phyloP scores from a whole-genome alignment of 257 asterid genomes.

The Apocynum venetum region DNA sequence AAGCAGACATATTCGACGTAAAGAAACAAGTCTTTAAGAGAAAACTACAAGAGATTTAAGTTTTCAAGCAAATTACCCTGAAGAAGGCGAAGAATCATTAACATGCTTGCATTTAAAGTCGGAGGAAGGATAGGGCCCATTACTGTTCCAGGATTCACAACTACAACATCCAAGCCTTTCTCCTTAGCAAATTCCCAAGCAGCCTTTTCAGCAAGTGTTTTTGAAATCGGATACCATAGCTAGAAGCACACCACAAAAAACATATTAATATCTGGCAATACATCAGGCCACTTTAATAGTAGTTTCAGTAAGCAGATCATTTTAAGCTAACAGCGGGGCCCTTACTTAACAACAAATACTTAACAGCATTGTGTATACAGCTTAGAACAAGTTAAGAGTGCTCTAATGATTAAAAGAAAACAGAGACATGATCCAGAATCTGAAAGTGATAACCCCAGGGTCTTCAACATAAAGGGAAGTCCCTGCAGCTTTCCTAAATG shows the following conservation, averaged over 20 bases:
- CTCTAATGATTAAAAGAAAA: neutral
- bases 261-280: conserved; percentile 13
- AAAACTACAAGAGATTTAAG: neutral
- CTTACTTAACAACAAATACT: neutral
- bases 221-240: conserved; percentile 92
- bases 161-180: conserved; percentile 69
- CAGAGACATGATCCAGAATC: neutral
- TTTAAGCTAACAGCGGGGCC: neutral
- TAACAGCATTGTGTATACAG: neutral
- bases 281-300: neutral
- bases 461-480: neutral
- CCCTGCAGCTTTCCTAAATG: neutral
- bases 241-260: conserved; percentile 22
- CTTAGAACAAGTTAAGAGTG: neutral
- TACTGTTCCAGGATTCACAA: conserved; percentile 83
- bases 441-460: neutral
- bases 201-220: conserved; percentile 81
- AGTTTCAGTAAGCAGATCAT: neutral
- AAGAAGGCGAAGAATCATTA: conserved; percentile 64
- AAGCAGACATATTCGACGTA: neutral
- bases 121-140: conserved; percentile 84
- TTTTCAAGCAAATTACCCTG: conserved; percentile 48
- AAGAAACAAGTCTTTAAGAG: neutral
- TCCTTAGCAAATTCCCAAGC: conserved; percentile 90
- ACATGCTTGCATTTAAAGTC: conserved; percentile 71